Base-by-base conservation (phyloP, 2,329 filamentous ascomycete genomes). In the Fusarium sp. region DNA sequence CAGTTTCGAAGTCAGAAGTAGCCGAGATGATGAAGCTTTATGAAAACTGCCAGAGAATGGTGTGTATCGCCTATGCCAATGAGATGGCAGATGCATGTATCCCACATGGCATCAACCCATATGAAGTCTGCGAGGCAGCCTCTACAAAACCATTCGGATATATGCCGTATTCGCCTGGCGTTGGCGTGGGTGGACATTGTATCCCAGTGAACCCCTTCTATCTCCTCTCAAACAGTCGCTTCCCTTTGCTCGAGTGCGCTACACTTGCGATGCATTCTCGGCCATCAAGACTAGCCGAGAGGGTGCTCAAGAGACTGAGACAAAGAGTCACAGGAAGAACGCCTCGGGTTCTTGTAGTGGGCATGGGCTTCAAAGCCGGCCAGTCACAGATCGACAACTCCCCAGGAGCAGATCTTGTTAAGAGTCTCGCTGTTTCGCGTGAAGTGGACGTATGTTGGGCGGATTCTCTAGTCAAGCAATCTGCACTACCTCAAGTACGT, bases 21-120 rank as follows among this genome's bases (percentile, higher is more conserved):
- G 87, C 87, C 4, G 87, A 89, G 77, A 88, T 89, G 85, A 86
- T 83, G 66, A 89, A 89, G 75, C 79, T 88, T 11, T 89, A 88
- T 75, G 87, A 89, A 70, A 89, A 89, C 75, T 89, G 87, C 76
- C 86, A 89, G 75, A 81, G 87, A 7, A 88, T 87, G 84, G 79
- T 88, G n/a, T 83, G 83, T 69, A 87, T 88, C 45, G 86, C 87
- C 2, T 89, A 85, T 69, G 86, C 83, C 63, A 89, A 88, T 71
- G 87, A 89, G 70, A 88, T 89, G 84, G 85, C 86, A 6, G 85
- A 88, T 66, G 86, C 87, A 6, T 88, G 86, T 68, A 56, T 78
- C 14, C 70, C 79, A 0, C 81, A 84, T 38, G 82, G 77, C 28
- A 87, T 89, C 47, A 82, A 88, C 62, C 83, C 85, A 2, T 86